Evolutionary conservation across 768 basidiomycete genomes (phyloP), one percentile per base, ranked within the genome.

Genomic region (Chlorophyllum brunneum): DNA sequence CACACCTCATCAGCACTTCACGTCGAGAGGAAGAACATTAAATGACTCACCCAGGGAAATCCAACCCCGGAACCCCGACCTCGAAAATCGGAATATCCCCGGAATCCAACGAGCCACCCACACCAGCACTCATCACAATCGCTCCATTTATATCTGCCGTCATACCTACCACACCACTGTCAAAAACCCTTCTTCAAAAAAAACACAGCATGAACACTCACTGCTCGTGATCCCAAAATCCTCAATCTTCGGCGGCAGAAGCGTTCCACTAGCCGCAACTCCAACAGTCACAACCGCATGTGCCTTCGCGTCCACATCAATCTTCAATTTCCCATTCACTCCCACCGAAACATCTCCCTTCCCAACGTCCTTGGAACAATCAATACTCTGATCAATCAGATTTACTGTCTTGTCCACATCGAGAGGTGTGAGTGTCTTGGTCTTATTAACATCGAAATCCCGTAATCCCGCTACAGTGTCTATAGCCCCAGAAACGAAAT

Each of bases 21-120:
- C 20, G 11, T 26, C n/a, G n/a, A n/a, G n/a, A n/a, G n/a, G n/a
- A n/a, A 15, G 11, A 24, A 29, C 46, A 27, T 34, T 29, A 23
- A 5, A 5, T n/a, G 10, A 58, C 67, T 11, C 62, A 76, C 76
- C 73, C 77, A 37, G 78, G 76, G 61, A 81, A 71, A 57, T 75
- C 71, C 15, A 80, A 66, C 5, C 76, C 78, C 1, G 76, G 76
- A 49, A 81, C 65, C 1, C 74, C 74, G 27, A 72, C 55, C 43
- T 70, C 61, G 34, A 76, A 66, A 10, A 81, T 58, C 13, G 61
- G 58, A 46, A 76, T 63, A 36, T 68, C 70, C 3, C 74, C 78
- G 0, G 76, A 70, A 55, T 76, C 73, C 15, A 79, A 54, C 0
- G 64, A 62, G 0, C 75, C 79, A 43, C 66, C 60, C 3, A 72